A percentile compares a stretch with the other conserved stretches of the same genome.
These are phyloP conservation scores for Ailanthus altissimus DNA, from an alignment of 345 rosid genomes.

Conservation along the genomic window DNA sequence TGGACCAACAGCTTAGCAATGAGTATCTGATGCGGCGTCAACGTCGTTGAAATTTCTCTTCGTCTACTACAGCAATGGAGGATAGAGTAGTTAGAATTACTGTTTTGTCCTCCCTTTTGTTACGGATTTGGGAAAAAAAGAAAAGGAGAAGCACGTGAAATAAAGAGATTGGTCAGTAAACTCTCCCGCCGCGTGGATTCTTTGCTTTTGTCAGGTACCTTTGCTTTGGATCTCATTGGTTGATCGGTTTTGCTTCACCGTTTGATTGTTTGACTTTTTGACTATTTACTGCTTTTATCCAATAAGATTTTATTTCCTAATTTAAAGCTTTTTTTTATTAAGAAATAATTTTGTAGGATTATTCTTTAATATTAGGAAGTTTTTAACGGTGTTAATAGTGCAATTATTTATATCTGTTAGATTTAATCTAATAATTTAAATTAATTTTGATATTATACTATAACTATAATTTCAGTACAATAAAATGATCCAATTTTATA, in stretches of 20 bases:
- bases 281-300: not conserved
- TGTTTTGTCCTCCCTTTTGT: slow-evolving; percentile 31
- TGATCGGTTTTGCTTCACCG: slow-evolving; percentile 19
- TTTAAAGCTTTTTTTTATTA: too few species aligned
- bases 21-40: slow-evolving; percentile 42
- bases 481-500: too few species aligned
- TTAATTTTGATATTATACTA: too few species aligned
- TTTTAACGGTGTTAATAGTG: too few species aligned
- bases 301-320: not conserved
- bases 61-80: slow-evolving; percentile 16
- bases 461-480: too few species aligned
- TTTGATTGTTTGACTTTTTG: not conserved
- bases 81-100: slow-evolving; percentile 13
- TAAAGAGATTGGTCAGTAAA: slow-evolving; percentile 24
- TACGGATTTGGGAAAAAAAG: slow-evolving; percentile 17
- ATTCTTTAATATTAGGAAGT: too few species aligned
- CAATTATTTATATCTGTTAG: too few species aligned
- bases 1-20: slow-evolving; percentile 42
- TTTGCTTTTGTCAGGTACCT: slow-evolving; percentile 8
- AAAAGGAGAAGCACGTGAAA: slow-evolving; percentile 36
- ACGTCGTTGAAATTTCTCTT: slow-evolving; percentile 35
- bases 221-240: slow-evolving; percentile 12
- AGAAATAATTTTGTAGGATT: too few species aligned
- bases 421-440: too few species aligned
- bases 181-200: slow-evolving; percentile 32